Evolutionary conservation across 2,329 filamentous ascomycete species (phyloP), one percentile per base, ranked within the genome.

Genomic region (Alternaria panax): DNA sequence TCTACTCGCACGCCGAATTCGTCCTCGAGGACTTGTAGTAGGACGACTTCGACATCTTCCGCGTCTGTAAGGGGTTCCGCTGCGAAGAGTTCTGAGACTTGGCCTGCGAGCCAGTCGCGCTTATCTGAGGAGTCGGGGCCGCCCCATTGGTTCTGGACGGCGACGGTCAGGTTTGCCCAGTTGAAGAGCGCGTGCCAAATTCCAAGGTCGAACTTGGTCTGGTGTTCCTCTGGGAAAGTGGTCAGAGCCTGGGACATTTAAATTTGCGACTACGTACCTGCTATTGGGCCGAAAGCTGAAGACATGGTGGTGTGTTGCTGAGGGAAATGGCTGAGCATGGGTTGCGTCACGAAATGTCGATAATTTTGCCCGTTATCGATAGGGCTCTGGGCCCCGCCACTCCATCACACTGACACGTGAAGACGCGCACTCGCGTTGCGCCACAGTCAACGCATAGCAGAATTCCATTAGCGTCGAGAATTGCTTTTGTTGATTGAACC

Each of bases 1-100:
- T 98, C 95, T 27, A 97, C 87, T 57, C 92, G 90, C 55, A 95
- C 90, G 72, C 97, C 93, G 73, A 98, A 99, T 79, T 99, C 95
- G 80, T 98, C 95, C 63, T 91, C 86, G 90, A 98, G 95, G 62
- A 97, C 89, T 72, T 97, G 92, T 46, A 97, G 83, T 47, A 98
- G 83, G 51, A 96, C 88, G 40, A 90, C 86, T 81, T 98, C 94
- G 42, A 97, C 82, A 69, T 97, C 92, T 64, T 90, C 88, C 18
- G 86, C 81, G 68, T 97, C 91, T 11, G 91, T 88, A 55, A 87
- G 82, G 2, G 87, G 83, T 4, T 83, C 80, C 18, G 64, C 67
- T 3, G 72, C 82, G 69, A 97, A 90, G 63, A 97, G 87, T 25
- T 97, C 92, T 59, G 89, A 90, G 53, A 98, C 85, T 42, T 91